These are phyloP conservation scores for Uncinocarpus reesii DNA, from an alignment of 2,329 filamentous ascomycete species.

Conservation along the genomic window DNA sequence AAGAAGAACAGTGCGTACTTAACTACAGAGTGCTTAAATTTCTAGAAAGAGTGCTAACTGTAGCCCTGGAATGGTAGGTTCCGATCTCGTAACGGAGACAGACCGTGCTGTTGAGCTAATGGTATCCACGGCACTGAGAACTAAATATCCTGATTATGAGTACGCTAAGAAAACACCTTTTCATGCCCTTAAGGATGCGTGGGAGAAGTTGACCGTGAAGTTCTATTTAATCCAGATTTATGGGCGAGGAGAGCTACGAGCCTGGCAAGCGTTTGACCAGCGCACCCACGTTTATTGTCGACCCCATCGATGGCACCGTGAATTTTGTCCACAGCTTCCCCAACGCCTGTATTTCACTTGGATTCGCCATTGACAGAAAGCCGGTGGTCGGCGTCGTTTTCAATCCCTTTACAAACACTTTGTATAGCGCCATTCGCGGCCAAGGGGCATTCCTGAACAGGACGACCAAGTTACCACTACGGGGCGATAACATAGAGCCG, in stretches of 20 bases:
- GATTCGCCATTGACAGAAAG: slow-evolving; percentile 41
- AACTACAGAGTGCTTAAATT: not conserved
- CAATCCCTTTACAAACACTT: slow-evolving; percentile 48
- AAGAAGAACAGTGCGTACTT: slow-evolving; percentile 38
- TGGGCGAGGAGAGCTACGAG: slow-evolving; percentile 52
- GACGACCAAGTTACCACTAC: slow-evolving; percentile 37
- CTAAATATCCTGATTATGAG: slow-evolving; percentile 45
- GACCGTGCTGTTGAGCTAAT: slow-evolving; percentile 52
- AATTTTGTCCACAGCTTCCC: slow-evolving; percentile 55
- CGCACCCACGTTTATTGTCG: slow-evolving; percentile 51
- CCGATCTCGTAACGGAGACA: slow-evolving; percentile 54
- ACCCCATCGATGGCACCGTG: slow-evolving; percentile 56
- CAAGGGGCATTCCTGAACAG: slow-evolving; percentile 43
- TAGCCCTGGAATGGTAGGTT: slow-evolving; percentile 31
- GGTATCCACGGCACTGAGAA: slow-evolving; percentile 42
- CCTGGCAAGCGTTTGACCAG: slow-evolving; percentile 43
- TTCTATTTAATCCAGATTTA: slow-evolving; percentile 32
- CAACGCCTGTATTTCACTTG: slow-evolving; percentile 50
- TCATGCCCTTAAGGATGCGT: too few species aligned
- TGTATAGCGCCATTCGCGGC: slow-evolving; percentile 49
- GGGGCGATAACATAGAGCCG: slow-evolving; percentile 33
- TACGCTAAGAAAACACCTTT: slow-evolving; percentile 23
- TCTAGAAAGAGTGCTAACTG: not conserved
- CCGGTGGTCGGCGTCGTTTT: slow-evolving; percentile 51
- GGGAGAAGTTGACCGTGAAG: not conserved